These are phyloP conservation scores for Citrus cavaleriei DNA, from an alignment of 345 rosid genomes.

Conservation along the genomic window DNA sequence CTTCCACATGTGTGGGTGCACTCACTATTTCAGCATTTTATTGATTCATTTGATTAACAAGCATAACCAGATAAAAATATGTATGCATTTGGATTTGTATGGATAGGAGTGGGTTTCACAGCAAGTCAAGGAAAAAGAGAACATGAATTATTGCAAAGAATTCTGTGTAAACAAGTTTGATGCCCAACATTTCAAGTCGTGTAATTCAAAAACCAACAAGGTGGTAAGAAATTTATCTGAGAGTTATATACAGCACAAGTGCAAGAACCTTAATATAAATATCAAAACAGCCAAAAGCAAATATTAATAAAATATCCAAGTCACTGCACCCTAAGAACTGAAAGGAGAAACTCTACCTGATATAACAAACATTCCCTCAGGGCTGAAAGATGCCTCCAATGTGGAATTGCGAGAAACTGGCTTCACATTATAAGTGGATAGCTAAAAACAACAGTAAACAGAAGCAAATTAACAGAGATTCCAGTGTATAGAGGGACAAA, in stretches of 20 bases:
- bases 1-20: background rate
- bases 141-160: background rate
- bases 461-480: conserved; percentile 1
- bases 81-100: background rate
- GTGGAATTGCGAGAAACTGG: conserved; percentile 79
- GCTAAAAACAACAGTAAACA: conserved; percentile 33
- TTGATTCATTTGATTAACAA: background rate
- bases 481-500: background rate
- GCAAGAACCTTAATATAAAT: background rate
- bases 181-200: background rate
- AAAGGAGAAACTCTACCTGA: conserved; percentile 49
- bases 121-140: background rate
- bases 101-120: background rate
- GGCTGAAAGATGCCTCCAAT: conserved; percentile 94
- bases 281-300: background rate
- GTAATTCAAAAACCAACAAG: background rate
- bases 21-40: background rate
- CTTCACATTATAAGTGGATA: conserved; percentile 78
- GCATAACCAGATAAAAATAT: too few species aligned
- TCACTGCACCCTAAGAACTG: background rate
- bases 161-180: background rate
- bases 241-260: background rate
- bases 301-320: background rate
- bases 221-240: background rate
- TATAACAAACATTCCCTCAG: conserved; percentile 88